These are phyloP conservation scores for Protomyces lactucae-debilis DNA, from an alignment of 1,139 yeast species.

Conservation along the genomic window DNA sequence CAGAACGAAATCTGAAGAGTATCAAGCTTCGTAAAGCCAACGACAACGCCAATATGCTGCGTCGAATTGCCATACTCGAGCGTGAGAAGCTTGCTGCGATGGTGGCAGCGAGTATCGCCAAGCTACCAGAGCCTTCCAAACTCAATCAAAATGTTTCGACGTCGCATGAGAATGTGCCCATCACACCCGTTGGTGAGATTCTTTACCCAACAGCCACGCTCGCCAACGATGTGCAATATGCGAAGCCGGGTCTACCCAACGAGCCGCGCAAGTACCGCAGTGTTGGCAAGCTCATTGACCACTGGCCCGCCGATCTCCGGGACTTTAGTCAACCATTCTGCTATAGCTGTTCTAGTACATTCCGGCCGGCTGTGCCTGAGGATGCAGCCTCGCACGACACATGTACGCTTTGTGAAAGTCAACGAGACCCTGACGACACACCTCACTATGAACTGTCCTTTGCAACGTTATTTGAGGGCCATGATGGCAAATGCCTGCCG, in stretches of 20 bases:
- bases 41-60: background rate
- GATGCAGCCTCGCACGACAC: background rate
- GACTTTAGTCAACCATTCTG: conserved; percentile 28
- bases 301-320: conserved; percentile 21
- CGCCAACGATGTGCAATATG: background rate
- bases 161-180: conserved; percentile 21
- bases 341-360: conserved; percentile 25
- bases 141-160: conserved; percentile 20
- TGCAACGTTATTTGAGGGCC: conserved; percentile 26
- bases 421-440: conserved; percentile 4
- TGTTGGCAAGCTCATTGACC: conserved; percentile 24
- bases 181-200: conserved; percentile 26
- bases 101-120: background rate
- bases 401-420: conserved; percentile 9
- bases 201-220: conserved; percentile 2
- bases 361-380: background rate
- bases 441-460: conserved; percentile 21
- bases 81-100: conserved; percentile 8
- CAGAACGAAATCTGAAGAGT: conserved; percentile 8
- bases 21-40: conserved; percentile 17
- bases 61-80: conserved; percentile 1
- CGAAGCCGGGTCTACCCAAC: conserved; percentile 1
- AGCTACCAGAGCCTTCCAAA: conserved; percentile 18
- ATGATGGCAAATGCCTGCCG: conserved; percentile 26
- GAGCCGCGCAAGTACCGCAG: conserved; percentile 25